phyloP scores from a whole-genome alignment of 1,139 yeast species.

The Trichomonascaceae sp. region DNA sequence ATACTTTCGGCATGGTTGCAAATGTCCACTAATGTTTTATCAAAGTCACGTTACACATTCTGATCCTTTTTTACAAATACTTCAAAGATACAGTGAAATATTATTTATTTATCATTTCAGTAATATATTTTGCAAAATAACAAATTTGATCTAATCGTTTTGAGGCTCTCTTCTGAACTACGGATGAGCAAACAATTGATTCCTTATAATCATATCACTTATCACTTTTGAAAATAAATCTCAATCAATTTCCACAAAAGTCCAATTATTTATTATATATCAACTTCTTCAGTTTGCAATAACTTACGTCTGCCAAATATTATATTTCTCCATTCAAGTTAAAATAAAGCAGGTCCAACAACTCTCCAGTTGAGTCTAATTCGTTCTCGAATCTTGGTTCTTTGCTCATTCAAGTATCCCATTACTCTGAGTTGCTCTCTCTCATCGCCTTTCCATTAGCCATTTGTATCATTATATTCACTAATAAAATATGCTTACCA shows the following conservation, averaged over 20 bases:
- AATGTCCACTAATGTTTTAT: too few relatives aligned
- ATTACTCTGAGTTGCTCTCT: neutral
- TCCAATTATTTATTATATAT: neutral
- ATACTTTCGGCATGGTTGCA: too few relatives aligned
- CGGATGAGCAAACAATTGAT: too few relatives aligned
- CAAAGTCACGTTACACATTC: too few relatives aligned
- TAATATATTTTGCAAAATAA: too few relatives aligned
- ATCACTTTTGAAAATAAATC: neutral
- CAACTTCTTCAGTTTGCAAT: too few relatives aligned
- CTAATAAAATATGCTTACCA: neutral
- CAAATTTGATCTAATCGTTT: too few relatives aligned
- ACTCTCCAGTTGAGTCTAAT: neutral
- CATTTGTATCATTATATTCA: neutral
- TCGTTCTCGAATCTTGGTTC: neutral
- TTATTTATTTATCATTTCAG: too few relatives aligned
- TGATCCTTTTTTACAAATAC: too few relatives aligned
- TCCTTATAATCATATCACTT: neutral
- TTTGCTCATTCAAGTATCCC: neutral
- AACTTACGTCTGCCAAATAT: too few relatives aligned
- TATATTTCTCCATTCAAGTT: neutral
- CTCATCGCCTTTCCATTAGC: neutral
- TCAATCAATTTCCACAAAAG: neutral
- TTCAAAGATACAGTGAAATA: too few relatives aligned
- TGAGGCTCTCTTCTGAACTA: too few relatives aligned
- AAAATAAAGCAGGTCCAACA: neutral